A percentile compares a stretch with the other conserved stretches of the same genome.
These are phyloP conservation scores for Potentilla sterilis DNA, from an alignment of 306 rosid genomes.

Conservation along the genomic window DNA sequence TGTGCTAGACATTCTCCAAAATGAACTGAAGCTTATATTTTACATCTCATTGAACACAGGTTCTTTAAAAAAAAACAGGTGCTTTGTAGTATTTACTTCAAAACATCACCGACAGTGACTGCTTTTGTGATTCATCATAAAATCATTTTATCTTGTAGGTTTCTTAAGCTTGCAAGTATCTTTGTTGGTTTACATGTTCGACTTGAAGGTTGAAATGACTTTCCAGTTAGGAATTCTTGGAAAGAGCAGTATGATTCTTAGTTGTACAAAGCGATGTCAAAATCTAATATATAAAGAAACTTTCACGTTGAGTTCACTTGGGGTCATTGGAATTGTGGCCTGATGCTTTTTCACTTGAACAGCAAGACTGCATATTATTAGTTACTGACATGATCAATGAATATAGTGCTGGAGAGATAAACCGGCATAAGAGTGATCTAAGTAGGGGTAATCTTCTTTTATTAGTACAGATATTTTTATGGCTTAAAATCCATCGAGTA, in stretches of 20 bases:
- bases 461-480: neutral
- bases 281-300: neutral
- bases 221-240: neutral
- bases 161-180: neutral
- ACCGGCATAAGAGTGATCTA: neutral
- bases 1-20: neutral
- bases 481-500: neutral
- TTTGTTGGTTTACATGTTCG: neutral
- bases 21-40: neutral
- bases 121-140: conserved; percentile 1
- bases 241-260: neutral
- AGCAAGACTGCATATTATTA: neutral
- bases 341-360: neutral
- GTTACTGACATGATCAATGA: neutral
- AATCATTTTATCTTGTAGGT: neutral
- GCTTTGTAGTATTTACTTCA: neutral
- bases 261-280: neutral
- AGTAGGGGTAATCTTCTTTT: neutral
- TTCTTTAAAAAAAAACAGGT: neutral
- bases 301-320: neutral
- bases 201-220: neutral
- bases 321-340: neutral
- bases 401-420: neutral
- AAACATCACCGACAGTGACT: neutral
- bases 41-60: neutral